Evolutionary conservation across 2,329 filamentous ascomycete genomes (phyloP).

Genomic region (Sporothrix variecibatus): DNA sequence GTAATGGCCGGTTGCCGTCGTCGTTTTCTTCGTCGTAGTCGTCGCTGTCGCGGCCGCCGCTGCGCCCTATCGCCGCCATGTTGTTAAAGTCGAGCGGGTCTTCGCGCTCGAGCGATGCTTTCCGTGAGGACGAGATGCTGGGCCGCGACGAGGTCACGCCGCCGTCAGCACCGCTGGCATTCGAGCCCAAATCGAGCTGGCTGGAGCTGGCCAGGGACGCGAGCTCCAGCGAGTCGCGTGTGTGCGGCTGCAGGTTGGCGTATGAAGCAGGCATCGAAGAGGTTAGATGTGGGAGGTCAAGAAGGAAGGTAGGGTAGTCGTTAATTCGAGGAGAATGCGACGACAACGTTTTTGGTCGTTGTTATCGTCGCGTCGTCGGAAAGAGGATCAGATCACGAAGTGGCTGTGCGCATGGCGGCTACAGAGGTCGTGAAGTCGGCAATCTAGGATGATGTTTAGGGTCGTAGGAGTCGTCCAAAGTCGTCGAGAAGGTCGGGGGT

Average conservation of each 20-base stretch:
- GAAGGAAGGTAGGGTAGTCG: no score
- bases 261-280: conserved; percentile 45
- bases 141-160: conserved; percentile 73
- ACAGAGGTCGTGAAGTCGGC: neutral
- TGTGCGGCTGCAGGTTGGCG: conserved; percentile 47
- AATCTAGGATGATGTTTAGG: neutral
- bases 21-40: conserved; percentile 35
- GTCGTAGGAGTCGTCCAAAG: neutral
- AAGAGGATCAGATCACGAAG: neutral
- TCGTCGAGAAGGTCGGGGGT: neutral
- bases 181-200: conserved; percentile 57
- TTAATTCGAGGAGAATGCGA: neutral
- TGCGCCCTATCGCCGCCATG: conserved; percentile 45
- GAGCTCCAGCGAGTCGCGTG: conserved; percentile 93
- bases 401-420: conserved; percentile 4
- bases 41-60: conserved; percentile 26
- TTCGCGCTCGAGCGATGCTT: conserved; percentile 83
- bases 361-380: neutral
- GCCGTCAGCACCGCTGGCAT: conserved; percentile 63
- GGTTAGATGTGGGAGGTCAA: neutral
- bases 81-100: conserved; percentile 72
- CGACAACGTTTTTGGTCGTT: neutral
- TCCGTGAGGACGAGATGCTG: conserved; percentile 89
- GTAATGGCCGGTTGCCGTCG: conserved; percentile 46
- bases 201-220: conserved; percentile 90